A percentile compares a stretch with the other conserved stretches of the same genome.
Conservation (phyloP, 2,329 filamentous ascomycete genomes). For the Escovopsis weberi region DNA sequence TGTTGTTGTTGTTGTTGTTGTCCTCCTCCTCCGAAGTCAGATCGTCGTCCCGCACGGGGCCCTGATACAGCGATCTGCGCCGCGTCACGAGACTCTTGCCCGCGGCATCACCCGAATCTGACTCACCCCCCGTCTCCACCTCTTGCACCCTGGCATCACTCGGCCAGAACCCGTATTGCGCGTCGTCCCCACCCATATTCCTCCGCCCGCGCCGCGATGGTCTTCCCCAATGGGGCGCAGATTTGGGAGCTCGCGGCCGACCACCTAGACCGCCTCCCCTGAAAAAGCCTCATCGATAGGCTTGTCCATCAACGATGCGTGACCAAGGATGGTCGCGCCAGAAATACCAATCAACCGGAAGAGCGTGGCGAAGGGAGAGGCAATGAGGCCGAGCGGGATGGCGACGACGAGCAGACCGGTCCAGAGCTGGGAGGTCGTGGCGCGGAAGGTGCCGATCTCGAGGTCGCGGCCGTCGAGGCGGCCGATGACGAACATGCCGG, state of each 20-base stretch:
- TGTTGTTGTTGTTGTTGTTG: too few species aligned
- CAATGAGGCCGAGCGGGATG: constrained; percentile 71
- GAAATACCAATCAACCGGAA: constrained; percentile 95
- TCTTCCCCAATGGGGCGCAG: constrained; percentile 97
- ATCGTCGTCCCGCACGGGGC: neutral
- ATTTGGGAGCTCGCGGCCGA: constrained; percentile 98
- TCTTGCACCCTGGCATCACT: constrained; percentile 44
- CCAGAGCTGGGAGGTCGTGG: constrained; percentile 87
- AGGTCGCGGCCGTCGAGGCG: constrained; percentile 82
- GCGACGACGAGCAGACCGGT: constrained; percentile 72
- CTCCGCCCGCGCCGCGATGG: constrained; percentile 78
- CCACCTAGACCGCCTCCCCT: constrained; percentile 99
- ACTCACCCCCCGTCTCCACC: constrained; percentile 45
- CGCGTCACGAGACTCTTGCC: constrained; percentile 15
- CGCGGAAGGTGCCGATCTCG: constrained; percentile 67
- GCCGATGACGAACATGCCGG: constrained; percentile 81
- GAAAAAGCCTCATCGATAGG: constrained; percentile 99
- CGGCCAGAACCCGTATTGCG: constrained; percentile 23
- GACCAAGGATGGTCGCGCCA: constrained; percentile 84
- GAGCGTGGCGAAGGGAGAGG: constrained; percentile 70
- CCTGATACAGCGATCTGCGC: constrained; percentile 18
- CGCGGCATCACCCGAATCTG: constrained; percentile 36
- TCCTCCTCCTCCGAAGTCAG: too few species aligned
- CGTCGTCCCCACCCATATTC: constrained; percentile 36
- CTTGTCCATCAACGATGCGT: constrained; percentile 93